phyloP scores from a whole-genome alignment of 805 yeast species.

The Metschnikowia koreensis region DNA sequence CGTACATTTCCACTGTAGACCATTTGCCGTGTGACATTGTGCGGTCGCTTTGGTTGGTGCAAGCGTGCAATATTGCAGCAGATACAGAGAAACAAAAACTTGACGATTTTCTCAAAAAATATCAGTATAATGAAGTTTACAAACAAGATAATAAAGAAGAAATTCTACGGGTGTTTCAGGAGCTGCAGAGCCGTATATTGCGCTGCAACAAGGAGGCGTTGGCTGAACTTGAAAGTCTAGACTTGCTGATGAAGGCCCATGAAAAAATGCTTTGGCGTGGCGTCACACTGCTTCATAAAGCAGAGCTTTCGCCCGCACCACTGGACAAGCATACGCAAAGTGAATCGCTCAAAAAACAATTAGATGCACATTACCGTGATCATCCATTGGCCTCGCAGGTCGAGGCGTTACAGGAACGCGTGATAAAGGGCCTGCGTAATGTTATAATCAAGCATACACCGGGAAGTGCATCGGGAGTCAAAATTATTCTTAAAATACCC shows the following conservation, averaged over 20 bases:
- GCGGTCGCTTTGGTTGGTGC: constrained; percentile 43
- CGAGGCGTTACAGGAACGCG: constrained; percentile 34
- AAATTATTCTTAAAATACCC: constrained; percentile 16
- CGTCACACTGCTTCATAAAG: constrained; percentile 23
- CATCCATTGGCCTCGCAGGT: constrained; percentile 37
- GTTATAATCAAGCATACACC: constrained; percentile 14
- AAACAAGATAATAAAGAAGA: neutral
- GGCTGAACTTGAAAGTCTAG: constrained; percentile 21
- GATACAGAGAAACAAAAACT: constrained; percentile 23
- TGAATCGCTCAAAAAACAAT: constrained; percentile 26
- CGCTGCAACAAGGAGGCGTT: constrained; percentile 13
- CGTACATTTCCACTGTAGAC: constrained; percentile 42
- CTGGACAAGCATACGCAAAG: constrained; percentile 3
- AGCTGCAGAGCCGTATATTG: constrained; percentile 1
- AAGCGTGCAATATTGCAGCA: constrained; percentile 32
- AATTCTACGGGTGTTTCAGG: constrained; percentile 2
- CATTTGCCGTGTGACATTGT: constrained; percentile 45
- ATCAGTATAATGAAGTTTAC: neutral
- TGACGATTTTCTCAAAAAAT: constrained; percentile 16
- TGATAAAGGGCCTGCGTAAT: constrained; percentile 13
- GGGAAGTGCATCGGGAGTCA: constrained; percentile 13
- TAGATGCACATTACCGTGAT: constrained; percentile 33
- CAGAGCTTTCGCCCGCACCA: constrained; percentile 11
- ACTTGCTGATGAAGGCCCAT: constrained; percentile 33
- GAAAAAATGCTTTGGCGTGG: constrained; percentile 24